These are phyloP conservation scores for Cenococcum geophilum DNA, from an alignment of 495 filamentous ascomycete species.

Conservation along the genomic window DNA sequence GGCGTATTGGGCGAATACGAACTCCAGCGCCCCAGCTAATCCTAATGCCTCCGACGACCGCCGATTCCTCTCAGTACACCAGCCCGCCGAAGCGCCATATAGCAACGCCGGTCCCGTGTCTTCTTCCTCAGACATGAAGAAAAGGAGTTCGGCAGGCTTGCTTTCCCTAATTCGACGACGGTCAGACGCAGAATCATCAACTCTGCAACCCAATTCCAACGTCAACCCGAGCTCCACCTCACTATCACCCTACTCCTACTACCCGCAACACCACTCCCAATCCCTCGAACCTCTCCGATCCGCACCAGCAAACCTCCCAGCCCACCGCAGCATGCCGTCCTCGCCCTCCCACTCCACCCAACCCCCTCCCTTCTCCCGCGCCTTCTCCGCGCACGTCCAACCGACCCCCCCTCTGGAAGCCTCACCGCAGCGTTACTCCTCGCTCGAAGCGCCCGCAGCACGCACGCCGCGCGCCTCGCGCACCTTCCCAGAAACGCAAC, in stretches of 20 bases:
- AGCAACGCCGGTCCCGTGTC: neutral
- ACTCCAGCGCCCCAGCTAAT: neutral
- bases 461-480: constrained; percentile 19
- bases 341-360: constrained; percentile 14
- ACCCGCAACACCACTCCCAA: constrained; percentile 11
- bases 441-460: constrained; percentile 12
- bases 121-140: constrained; percentile 20
- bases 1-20: neutral
- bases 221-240: neutral
- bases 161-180: constrained; percentile 24
- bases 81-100: neutral
- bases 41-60: too few species aligned
- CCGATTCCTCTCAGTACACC: too few species aligned
- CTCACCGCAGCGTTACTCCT: neutral
- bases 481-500: constrained; percentile 22
- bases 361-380: neutral
- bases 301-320: constrained; percentile 12
- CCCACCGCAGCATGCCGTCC: constrained; percentile 27
- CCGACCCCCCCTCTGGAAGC: constrained; percentile 11
- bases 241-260: constrained; percentile 21
- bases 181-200: constrained; percentile 11
- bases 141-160: constrained; percentile 17
- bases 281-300: constrained; percentile 14
- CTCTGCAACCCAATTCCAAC: constrained; percentile 12
- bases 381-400: constrained; percentile 12